phyloP scores from a whole-genome alignment of 805 yeast species.

The Saturnispora zaruensis region DNA sequence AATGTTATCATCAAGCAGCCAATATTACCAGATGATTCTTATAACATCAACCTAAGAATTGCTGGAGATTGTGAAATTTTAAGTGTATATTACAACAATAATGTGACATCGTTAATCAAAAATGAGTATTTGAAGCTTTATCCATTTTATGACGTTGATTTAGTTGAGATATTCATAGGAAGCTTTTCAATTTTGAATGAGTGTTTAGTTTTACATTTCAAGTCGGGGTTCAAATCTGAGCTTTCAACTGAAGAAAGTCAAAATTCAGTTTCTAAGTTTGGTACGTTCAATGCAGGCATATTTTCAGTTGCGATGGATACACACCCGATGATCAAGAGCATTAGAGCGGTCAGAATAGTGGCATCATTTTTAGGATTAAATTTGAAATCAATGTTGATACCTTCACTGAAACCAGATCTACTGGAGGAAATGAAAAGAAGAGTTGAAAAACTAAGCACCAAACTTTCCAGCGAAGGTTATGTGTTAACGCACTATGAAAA shows the following conservation, averaged over 20 bases:
- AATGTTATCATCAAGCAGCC: conserved; percentile 10
- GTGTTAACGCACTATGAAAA: conserved; percentile 9
- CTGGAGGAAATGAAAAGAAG: conserved; percentile 7
- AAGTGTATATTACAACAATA: conserved; percentile 3
- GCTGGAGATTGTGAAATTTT: conserved; percentile 8
- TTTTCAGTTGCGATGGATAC: conserved; percentile 9
- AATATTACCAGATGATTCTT: conserved; percentile 3
- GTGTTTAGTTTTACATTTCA: conserved; percentile 12
- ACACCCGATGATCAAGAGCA: not conserved
- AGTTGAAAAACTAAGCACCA: conserved; percentile 4
- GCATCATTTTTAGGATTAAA: conserved; percentile 3
- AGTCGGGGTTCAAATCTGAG: conserved; percentile 7
- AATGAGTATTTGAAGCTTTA: conserved; percentile 7
- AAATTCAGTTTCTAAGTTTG: conserved; percentile 7
- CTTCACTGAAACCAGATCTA: not conserved
- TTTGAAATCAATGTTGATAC: conserved; percentile 6
- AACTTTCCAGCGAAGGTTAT: not conserved
- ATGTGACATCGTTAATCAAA: conserved; percentile 6
- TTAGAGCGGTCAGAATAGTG: conserved; percentile 1
- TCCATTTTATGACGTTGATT: not conserved
- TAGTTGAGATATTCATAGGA: conserved; percentile 1
- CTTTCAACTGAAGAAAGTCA: conserved; percentile 4
- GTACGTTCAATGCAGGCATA: conserved; percentile 12
- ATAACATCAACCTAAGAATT: conserved; percentile 4
- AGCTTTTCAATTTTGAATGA: conserved; percentile 7